Conservation (phyloP, 2,329 filamentous ascomycete genomes). For the Knufia petricola region DNA sequence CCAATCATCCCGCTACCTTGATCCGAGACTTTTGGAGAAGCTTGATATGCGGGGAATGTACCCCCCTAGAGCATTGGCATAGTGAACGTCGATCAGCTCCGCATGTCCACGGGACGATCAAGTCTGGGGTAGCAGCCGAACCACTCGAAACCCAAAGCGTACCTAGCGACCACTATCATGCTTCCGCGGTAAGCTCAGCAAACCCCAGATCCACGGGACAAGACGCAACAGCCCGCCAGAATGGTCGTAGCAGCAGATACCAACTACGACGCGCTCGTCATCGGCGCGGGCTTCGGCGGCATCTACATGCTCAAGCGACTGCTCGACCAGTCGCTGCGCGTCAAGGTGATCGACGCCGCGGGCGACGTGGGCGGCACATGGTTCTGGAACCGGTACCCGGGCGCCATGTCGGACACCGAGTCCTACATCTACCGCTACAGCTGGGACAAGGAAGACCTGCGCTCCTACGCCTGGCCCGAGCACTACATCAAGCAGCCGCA, state of each 20-base stretch:
- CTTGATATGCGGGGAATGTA: too few species aligned
- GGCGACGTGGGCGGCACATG: slow-evolving; percentile 32
- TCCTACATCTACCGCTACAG: slow-evolving; percentile 13
- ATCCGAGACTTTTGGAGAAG: too few species aligned
- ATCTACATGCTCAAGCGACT: slow-evolving; percentile 44
- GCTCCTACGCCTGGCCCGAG: slow-evolving; percentile 25
- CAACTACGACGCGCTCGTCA: slow-evolving; percentile 21
- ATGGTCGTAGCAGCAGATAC: background rate
- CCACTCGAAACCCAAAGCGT: too few species aligned
- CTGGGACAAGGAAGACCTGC: slow-evolving; percentile 12
- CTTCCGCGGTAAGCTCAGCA: too few species aligned
- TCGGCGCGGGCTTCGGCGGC: slow-evolving; percentile 30
- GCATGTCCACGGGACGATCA: too few species aligned
- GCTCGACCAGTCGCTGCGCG: slow-evolving; percentile 39
- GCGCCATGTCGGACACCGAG: slow-evolving; percentile 27
- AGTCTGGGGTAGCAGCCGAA: too few species aligned
- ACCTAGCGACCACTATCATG: too few species aligned
- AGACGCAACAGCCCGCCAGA: background rate
- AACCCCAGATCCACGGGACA: too few species aligned
- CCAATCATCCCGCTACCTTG: too few species aligned
- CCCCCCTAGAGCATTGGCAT: too few species aligned
- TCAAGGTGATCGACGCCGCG: slow-evolving; percentile 44
- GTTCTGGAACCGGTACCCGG: slow-evolving; percentile 31
- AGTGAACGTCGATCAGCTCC: too few species aligned
- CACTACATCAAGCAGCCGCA: slow-evolving; percentile 30